Conservation (phyloP, 2,329 filamentous ascomycete species). For the Amauroascus verrucosus region DNA sequence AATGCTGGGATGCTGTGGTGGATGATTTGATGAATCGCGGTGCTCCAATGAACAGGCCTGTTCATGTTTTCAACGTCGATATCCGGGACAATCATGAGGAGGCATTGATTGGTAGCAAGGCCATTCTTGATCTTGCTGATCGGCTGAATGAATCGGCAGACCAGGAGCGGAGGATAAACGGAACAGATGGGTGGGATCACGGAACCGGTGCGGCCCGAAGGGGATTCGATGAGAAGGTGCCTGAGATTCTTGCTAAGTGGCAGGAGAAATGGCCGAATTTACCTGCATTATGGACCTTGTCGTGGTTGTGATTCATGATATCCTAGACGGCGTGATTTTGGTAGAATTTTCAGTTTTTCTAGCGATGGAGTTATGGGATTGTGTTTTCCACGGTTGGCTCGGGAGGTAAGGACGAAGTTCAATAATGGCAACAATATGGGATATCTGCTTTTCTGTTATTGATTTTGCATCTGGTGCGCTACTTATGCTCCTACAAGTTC, state of each 20-base stretch:
- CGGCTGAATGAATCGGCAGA: constrained; percentile 68
- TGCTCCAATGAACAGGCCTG: constrained; percentile 75
- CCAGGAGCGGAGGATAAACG: constrained; percentile 61
- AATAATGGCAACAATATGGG: neutral
- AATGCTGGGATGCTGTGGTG: constrained; percentile 95
- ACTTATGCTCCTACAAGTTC: too few relatives aligned
- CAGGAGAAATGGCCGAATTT: constrained; percentile 89
- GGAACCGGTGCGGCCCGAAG: constrained; percentile 56
- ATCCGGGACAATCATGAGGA: constrained; percentile 99
- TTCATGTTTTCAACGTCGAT: constrained; percentile 97
- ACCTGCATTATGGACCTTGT: constrained; percentile 85
- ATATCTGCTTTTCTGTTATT: neutral
- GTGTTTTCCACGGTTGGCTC: neutral
- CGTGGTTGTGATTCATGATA: constrained; percentile 62
- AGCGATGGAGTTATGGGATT: constrained; percentile 6
- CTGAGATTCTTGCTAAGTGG: constrained; percentile 84
- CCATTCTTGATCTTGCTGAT: constrained; percentile 83
- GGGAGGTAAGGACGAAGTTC: neutral
- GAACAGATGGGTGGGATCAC: constrained; percentile 56
- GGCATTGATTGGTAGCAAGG: constrained; percentile 76
- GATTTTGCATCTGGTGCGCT: neutral
- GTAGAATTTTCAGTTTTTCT: constrained; percentile 1
- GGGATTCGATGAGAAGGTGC: constrained; percentile 85
- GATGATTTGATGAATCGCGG: constrained; percentile 85
- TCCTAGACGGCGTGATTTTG: constrained; percentile 6